These are phyloP conservation scores for Monascus purpureus DNA, from an alignment of 495 filamentous ascomycete genomes.

Conservation along the genomic window DNA sequence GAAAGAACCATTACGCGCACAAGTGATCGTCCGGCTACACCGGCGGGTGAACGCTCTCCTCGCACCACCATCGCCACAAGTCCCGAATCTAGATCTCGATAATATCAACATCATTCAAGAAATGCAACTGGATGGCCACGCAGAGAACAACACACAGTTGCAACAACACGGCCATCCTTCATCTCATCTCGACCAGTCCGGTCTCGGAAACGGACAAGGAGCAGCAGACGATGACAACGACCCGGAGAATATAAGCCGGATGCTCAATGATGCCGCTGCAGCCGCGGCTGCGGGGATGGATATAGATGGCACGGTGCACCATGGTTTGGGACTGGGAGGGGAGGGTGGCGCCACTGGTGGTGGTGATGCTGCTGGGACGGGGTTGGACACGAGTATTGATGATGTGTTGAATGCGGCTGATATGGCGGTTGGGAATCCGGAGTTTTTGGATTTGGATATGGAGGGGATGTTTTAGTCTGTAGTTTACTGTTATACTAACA, in stretches of 20 bases:
- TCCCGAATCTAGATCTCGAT: constrained; percentile 22
- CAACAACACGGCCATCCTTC: constrained; percentile 9
- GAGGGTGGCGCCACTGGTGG: constrained; percentile 8
- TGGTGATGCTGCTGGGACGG: constrained; percentile 7
- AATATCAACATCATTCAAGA: constrained; percentile 25
- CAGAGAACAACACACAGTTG: constrained; percentile 11
- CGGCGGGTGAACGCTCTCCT: constrained; percentile 55
- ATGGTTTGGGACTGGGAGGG: background rate
- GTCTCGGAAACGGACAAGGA: background rate
- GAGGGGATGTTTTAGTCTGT: constrained; percentile 30
- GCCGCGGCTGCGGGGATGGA: constrained; percentile 20
- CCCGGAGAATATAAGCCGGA: constrained; percentile 30
- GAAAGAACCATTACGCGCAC: constrained; percentile 45
- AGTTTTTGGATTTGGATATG: constrained; percentile 36
- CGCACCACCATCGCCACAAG: constrained; percentile 22
- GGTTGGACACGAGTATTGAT: constrained; percentile 30
- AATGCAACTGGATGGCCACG: constrained; percentile 23
- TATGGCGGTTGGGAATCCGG: constrained; percentile 34
- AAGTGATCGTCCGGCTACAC: constrained; percentile 60
- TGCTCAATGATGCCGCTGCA: constrained; percentile 29
- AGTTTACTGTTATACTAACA: too few species aligned
- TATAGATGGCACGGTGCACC: constrained; percentile 1
- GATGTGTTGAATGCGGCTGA: constrained; percentile 34
- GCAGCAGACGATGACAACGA: constrained; percentile 9
- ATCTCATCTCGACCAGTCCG: background rate